Base-by-base conservation (phyloP, 306 rosid species). In the Urtica urens region DNA sequence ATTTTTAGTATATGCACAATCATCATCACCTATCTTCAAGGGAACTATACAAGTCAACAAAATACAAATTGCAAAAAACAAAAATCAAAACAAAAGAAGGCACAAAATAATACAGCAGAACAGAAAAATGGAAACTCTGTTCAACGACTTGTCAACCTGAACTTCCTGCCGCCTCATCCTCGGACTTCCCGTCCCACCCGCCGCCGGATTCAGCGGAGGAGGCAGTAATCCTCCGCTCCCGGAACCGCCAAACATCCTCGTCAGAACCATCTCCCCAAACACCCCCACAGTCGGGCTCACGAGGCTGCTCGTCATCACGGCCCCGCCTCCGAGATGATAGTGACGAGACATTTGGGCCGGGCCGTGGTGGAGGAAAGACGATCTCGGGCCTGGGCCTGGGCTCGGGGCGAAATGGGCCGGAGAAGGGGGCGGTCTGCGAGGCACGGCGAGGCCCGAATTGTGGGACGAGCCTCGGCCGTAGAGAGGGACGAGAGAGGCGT, bases 151-250 rank as follows among this genome's bases (percentile, higher is more conserved):
- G 49, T 81, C 87, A 27, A 84, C 69, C 66, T 72, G 80, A 76
- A 81, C 62, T 55, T 88, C 97, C 59, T 81, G 97, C 71, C 93
- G 78, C 71, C 90, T 78, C 75, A 88, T 65, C 72, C 97, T 72
- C 27, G 61, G 80, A 57, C 69, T 79, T 44, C 59, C 39, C 63
- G 44, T 63, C 42, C 72, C 79, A n/a, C 6, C 48, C 28, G 14
- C 24, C 21, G 29, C 42, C 3, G 52, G 55, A n/a, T n/a, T n/a
- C n/a, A 29, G 57, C 68, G 70, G 79, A 68, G 3, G 83, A n/a
- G 62, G 72, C 78, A 55, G 69, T 27, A 59, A 44, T 79, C 25
- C 76, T n/a, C 72, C 74, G 0, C 81, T 65, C 48, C 62, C 62
- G 53, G 82, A 67, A 49, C 62, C 62, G 51, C 95, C 82, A 15